These are phyloP conservation scores for Schwanniomyces vanrijiae DNA, from an alignment of 805 yeast genomes.

Conservation along the genomic window DNA sequence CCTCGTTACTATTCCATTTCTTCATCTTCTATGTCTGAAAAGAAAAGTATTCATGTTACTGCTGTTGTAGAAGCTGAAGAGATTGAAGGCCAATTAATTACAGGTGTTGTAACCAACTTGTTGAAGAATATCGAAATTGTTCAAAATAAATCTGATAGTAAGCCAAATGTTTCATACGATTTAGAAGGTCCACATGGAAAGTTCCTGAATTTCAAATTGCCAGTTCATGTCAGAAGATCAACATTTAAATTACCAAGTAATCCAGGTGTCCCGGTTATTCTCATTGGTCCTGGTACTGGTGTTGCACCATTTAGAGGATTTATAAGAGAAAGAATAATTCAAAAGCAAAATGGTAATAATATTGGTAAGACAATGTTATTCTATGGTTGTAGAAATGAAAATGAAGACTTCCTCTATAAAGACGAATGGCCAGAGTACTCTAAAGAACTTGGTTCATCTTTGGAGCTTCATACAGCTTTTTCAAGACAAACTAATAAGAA, in stretches of 20 bases:
- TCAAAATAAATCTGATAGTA: constrained; percentile 43
- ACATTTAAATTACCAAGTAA: constrained; percentile 91
- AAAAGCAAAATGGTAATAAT: constrained; percentile 31
- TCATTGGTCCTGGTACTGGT: constrained; percentile 99
- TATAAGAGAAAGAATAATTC: constrained; percentile 77
- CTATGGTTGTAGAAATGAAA: constrained; percentile 81
- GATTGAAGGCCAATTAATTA: constrained; percentile 35
- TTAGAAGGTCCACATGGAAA: constrained; percentile 79
- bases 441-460: constrained; percentile 56
- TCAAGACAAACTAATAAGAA: constrained; percentile 67
- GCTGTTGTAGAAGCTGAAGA: constrained; percentile 82
- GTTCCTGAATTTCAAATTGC: constrained; percentile 59
- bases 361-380: constrained; percentile 77
- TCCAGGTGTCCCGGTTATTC: constrained; percentile 77
- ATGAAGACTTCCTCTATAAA: constrained; percentile 79
- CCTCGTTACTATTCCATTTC: constrained; percentile 97
- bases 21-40: constrained; percentile 79
- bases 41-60: constrained; percentile 75
- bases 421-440: constrained; percentile 87
- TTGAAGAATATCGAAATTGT: constrained; percentile 66
- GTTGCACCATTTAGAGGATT: constrained; percentile 98
- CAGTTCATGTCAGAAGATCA: constrained; percentile 92
- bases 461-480: constrained; percentile 80
- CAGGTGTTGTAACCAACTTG: constrained; percentile 92
- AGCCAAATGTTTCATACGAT: constrained; percentile 60